Conservation (phyloP, 169 alveolate species). For the Neospora caninum region DNA sequence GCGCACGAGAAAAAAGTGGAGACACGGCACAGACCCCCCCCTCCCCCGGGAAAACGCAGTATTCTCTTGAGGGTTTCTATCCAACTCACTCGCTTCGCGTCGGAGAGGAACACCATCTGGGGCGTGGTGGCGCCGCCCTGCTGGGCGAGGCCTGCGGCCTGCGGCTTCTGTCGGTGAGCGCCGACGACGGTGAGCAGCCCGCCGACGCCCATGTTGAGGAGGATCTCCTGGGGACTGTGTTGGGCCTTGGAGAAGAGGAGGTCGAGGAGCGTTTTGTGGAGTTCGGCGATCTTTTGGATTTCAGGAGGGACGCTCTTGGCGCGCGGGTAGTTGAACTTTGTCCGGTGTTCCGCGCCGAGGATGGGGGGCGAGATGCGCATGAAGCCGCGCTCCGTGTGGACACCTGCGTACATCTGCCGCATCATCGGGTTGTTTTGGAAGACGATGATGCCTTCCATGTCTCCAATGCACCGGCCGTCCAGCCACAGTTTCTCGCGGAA, state of each 20-base stretch:
- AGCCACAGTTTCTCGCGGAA: conserved; percentile 68
- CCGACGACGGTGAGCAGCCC: conserved; percentile 14
- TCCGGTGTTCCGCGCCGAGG: conserved; percentile 55
- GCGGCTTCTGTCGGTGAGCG: neutral
- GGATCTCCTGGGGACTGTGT: conserved; percentile 46
- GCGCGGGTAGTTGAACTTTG: neutral
- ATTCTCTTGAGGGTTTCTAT: neutral
- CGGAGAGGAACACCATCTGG: conserved; percentile 6
- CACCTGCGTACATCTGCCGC: conserved; percentile 66
- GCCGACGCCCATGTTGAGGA: conserved; percentile 5
- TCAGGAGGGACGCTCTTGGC: conserved; percentile 41
- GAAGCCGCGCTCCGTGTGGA: conserved; percentile 63
- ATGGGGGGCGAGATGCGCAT: conserved; percentile 50
- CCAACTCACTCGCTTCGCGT: neutral
- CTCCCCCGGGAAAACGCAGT: too few species aligned
- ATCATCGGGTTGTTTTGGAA: conserved; percentile 70
- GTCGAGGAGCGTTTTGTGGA: conserved; percentile 59
- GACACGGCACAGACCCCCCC: too few species aligned
- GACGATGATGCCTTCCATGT: conserved; percentile 56
- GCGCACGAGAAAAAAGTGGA: too few species aligned
- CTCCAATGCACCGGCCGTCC: conserved; percentile 66
- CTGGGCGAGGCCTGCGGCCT: neutral
- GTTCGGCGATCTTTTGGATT: conserved; percentile 17
- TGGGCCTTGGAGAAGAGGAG: conserved; percentile 51
- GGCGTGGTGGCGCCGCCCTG: neutral